Percentiles rank a stretch among this genome's conserved stretches.
phyloP scores from a whole-genome alignment of 2,329 filamentous ascomycete species.

The Cladosporium sp. region DNA sequence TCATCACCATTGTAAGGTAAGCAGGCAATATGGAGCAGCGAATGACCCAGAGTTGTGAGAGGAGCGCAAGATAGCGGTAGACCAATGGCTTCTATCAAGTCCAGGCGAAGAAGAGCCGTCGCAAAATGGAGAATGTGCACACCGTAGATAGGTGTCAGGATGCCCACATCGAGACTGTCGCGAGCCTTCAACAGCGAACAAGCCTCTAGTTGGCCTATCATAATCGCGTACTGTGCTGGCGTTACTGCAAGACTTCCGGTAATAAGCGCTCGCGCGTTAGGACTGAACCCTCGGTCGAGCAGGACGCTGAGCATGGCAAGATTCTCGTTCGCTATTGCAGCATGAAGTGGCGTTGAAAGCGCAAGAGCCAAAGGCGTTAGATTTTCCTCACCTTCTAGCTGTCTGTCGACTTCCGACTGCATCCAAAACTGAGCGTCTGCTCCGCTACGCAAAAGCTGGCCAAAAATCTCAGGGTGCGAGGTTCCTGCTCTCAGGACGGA shows the following conservation, averaged over 20 bases:
- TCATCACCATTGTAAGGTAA: background rate
- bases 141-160: slow-evolving; percentile 4
- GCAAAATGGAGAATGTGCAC: slow-evolving; percentile 17
- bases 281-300: slow-evolving; percentile 14
- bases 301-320: slow-evolving; percentile 2
- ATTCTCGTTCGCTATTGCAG: slow-evolving; percentile 6
- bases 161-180: background rate
- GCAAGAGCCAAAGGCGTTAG: slow-evolving; percentile 13
- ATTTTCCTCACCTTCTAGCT: background rate
- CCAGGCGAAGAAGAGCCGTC: background rate
- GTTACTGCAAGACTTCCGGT: slow-evolving; percentile 14
- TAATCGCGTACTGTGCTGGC: slow-evolving; percentile 14
- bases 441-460: background rate
- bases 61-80: background rate
- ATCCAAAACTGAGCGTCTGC: slow-evolving; percentile 10
- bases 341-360: slow-evolving; percentile 18
- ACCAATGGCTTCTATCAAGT: slow-evolving; percentile 2
- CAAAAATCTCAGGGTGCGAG: background rate
- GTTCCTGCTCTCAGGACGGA: slow-evolving; percentile 9
- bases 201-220: background rate
- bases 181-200: background rate
- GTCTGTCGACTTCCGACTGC: background rate
- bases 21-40: slow-evolving; percentile 9
- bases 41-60: slow-evolving; percentile 12
- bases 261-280: slow-evolving; percentile 15